A percentile compares a stretch with the other conserved stretches of the same genome.
Conservation (phyloP, 345 rosid species). For the Reutealis trisperma region DNA sequence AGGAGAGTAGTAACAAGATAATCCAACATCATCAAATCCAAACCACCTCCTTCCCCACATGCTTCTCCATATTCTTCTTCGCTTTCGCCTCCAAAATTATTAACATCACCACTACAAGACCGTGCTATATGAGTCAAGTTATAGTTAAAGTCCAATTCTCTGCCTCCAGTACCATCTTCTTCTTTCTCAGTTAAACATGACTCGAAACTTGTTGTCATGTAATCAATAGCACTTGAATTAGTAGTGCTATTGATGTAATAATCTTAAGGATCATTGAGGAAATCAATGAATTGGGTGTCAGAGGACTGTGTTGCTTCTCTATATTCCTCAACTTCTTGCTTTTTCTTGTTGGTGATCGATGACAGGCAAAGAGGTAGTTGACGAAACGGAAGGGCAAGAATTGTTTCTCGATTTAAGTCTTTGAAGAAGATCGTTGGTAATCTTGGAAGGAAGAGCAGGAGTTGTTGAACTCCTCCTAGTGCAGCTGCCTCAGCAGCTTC, state of each 20-base stretch:
- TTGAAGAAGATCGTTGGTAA: slow-evolving; percentile 58
- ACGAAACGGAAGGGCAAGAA: slow-evolving; percentile 1
- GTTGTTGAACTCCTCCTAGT: slow-evolving; percentile 37
- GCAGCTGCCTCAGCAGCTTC: slow-evolving; percentile 44
- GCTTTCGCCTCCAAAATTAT: slow-evolving; percentile 16
- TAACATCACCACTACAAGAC: slow-evolving; percentile 26
- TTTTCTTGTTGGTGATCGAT: slow-evolving; percentile 5
- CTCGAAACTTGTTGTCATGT: slow-evolving; percentile 27
- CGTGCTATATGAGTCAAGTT: slow-evolving; percentile 29
- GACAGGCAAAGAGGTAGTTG: slow-evolving; percentile 10
- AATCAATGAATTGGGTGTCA: slow-evolving; percentile 40
- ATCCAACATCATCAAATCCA: slow-evolving; percentile 47
- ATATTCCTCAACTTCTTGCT: slow-evolving; percentile 19
- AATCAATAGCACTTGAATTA: slow-evolving; percentile 17
- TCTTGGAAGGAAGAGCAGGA: slow-evolving; percentile 54
- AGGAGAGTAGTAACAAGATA: slow-evolving; percentile 43
- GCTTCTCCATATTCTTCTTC: slow-evolving; percentile 21
- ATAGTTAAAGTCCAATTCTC: slow-evolving; percentile 23
- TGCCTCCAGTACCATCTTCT: slow-evolving; percentile 4
- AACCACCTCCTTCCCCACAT: slow-evolving; percentile 22
- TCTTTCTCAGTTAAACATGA: slow-evolving; percentile 42
- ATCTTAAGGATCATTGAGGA: slow-evolving; percentile 44
- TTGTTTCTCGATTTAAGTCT: slow-evolving; percentile 51
- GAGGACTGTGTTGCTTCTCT: slow-evolving; percentile 24
- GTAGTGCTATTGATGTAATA: neutral